Evolutionary conservation across 2,329 filamentous ascomycete species (phyloP).

Genomic region (Colletotrichum aenigma): DNA sequence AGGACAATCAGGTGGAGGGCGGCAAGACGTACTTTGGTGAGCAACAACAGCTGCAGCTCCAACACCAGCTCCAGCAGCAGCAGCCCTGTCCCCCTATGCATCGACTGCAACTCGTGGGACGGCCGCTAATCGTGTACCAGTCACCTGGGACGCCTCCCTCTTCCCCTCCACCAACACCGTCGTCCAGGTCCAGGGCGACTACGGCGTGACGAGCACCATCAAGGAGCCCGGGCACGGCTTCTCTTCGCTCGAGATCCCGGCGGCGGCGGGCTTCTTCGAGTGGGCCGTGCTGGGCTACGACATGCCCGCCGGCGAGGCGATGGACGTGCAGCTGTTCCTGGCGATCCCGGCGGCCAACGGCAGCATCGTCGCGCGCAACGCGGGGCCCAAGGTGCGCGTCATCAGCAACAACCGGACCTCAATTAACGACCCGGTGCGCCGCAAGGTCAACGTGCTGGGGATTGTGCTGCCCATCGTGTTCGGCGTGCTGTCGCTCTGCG

Average conservation of each 20-base stretch:
- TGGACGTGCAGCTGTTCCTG: slow-evolving; percentile 17
- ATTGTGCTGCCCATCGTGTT: slow-evolving; percentile 18
- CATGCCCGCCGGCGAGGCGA: not conserved
- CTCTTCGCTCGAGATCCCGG: slow-evolving; percentile 5
- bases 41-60: not conserved
- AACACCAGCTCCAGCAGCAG: not conserved
- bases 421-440: not conserved
- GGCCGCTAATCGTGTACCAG: slow-evolving; percentile 6
- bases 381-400: slow-evolving; percentile 17
- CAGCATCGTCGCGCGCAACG: not conserved
- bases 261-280: slow-evolving; percentile 19
- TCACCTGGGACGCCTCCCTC: slow-evolving; percentile 21
- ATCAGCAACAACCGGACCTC: not conserved
- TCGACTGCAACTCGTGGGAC: not conserved
- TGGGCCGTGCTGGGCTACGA: slow-evolving; percentile 7
- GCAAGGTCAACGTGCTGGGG: slow-evolving; percentile 1
- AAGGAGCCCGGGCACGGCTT: slow-evolving; percentile 14
- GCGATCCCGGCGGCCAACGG: slow-evolving; percentile 9
- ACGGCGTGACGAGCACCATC: not conserved
- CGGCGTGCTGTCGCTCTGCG: slow-evolving; percentile 1
- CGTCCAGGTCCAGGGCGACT: slow-evolving; percentile 19
- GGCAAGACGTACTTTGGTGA: slow-evolving; percentile 21
- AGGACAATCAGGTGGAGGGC: not conserved
- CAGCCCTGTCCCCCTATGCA: not conserved
- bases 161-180: slow-evolving; percentile 13